Base-by-base conservation (phyloP, 176 grass and related monocot genomes). In the Cenchrus americanus region DNA sequence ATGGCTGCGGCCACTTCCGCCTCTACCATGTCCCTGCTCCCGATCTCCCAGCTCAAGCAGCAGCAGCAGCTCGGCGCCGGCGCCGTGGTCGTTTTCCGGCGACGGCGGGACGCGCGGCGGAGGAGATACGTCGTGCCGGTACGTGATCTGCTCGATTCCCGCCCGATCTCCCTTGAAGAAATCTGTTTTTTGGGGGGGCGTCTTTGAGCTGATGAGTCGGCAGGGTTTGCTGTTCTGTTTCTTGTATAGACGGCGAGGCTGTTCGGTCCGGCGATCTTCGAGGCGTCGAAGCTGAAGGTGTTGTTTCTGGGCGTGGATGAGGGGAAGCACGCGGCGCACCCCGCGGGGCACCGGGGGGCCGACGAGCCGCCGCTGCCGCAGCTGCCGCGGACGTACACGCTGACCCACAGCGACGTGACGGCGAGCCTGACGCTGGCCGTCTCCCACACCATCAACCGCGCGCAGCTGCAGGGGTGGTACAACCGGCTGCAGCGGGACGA, bases 401-500 rank as follows among this genome's bases (percentile, higher is more conserved):
- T 99, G 59, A 99, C 96, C 59, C 96, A 99, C 91, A 99, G 96
- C 89, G 96, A 99, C 74, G 83, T 96, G 69, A 99, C 91, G 80
- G 87, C 93, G 11, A 85, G 63, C 62, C 87, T 99, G 51, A 99
- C 93, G 83, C 96, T 99, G 12, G 89, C 96, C 23, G 87, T 96
- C 5, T 99, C 96, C 23, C 75, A 89, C 89, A 94, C 74, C 71
- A 86, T 99, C 80, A 95, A 99, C 83, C 48, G 81, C 78, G 87
- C 93, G 75, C 96, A 99, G 97, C 87, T 99, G 54, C 91, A 96
- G 71, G 97, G 97, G 0, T 99, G 97, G 97, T 99, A 96, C 87
- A 94, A 96, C 76, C 83, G 75, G 9, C 86, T 96, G 79, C 97
- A 99, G 89, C 89, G 97, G 44, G 97, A 99, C 77, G 97, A 99